phyloP scores from a whole-genome alignment of 176 grass and related monocot species.

The Pharus latifolius region DNA sequence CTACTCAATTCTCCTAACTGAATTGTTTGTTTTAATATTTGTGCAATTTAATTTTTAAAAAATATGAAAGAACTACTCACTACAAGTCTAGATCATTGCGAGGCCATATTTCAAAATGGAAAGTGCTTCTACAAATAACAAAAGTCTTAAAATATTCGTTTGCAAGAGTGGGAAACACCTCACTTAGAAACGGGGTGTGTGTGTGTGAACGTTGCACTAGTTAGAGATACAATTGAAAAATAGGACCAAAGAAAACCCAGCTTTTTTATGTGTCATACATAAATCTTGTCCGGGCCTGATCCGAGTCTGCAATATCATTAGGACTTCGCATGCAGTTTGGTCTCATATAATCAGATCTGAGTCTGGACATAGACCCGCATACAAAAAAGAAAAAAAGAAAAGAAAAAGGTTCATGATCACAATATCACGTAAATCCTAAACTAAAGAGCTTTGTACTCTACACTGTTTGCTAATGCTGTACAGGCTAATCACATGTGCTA shows the following conservation, averaged over 20 bases:
- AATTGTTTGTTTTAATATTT: too few relatives aligned
- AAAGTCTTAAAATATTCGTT: too few relatives aligned
- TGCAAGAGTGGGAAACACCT: too few relatives aligned
- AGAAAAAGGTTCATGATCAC: not conserved
- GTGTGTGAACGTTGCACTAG: too few relatives aligned
- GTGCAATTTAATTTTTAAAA: too few relatives aligned
- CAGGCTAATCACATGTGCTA: not conserved
- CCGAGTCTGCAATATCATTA: not conserved
- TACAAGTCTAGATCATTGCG: too few relatives aligned
- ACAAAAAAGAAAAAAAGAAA: not conserved
- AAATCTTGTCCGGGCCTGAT: not conserved
- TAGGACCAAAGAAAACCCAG: not conserved
- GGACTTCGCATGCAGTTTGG: not conserved
- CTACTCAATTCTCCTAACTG: too few relatives aligned
- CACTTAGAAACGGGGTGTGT: too few relatives aligned
- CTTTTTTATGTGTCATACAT: not conserved
- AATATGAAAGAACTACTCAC: too few relatives aligned
- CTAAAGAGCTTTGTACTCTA: constrained; percentile 2
- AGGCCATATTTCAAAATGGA: too few relatives aligned
- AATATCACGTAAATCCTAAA: not conserved
- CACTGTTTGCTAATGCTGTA: not conserved
- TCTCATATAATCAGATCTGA: not conserved
- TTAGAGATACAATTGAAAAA: not conserved
- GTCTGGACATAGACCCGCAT: not conserved
- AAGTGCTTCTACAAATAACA: too few relatives aligned